Conservation (phyloP, 2,329 filamentous ascomycete genomes). For the Venturiaceae sp. region DNA sequence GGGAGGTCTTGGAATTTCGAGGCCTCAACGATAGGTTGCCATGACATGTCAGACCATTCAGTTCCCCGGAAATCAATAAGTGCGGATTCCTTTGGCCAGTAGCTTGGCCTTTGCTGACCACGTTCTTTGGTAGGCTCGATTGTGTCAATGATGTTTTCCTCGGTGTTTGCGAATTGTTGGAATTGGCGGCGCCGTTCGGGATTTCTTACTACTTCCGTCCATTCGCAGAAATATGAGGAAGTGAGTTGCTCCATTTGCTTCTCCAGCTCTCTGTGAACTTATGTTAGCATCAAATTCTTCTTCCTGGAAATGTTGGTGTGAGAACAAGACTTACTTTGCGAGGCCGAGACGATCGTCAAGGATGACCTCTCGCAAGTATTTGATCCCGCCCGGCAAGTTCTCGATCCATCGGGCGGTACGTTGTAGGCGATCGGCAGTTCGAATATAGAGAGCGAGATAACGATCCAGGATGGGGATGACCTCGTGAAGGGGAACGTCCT, state of each 20-base stretch:
- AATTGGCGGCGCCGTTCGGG: conserved; percentile 62
- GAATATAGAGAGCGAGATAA: conserved; percentile 89
- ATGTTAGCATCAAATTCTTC: background rate
- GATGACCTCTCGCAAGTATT: conserved; percentile 72
- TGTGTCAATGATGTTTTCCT: conserved; percentile 50
- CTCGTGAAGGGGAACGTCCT: conserved; percentile 74
- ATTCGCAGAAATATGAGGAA: conserved; percentile 83
- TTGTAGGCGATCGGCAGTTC: conserved; percentile 82
- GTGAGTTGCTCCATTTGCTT: conserved; percentile 81
- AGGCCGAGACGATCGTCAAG: conserved; percentile 82
- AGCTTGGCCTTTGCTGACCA: conserved; percentile 61
- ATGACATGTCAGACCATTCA: conserved; percentile 58
- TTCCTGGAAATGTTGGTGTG: background rate
- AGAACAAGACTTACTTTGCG: conserved; percentile 2
- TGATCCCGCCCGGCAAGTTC: conserved; percentile 70
- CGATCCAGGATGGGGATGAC: conserved; percentile 77
- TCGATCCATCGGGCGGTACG: conserved; percentile 85
- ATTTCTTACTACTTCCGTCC: conserved; percentile 69
- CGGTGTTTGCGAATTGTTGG: conserved; percentile 74
- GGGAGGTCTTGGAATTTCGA: conserved; percentile 59
- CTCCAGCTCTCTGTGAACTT: conserved; percentile 65
- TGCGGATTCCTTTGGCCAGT: conserved; percentile 65
- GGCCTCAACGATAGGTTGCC: conserved; percentile 70
- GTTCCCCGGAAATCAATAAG: conserved; percentile 60
- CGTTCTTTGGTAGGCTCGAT: conserved; percentile 66